Conservation (phyloP, 495 filamentous ascomycete genomes). For the Penicillium psychrofluorescens region DNA sequence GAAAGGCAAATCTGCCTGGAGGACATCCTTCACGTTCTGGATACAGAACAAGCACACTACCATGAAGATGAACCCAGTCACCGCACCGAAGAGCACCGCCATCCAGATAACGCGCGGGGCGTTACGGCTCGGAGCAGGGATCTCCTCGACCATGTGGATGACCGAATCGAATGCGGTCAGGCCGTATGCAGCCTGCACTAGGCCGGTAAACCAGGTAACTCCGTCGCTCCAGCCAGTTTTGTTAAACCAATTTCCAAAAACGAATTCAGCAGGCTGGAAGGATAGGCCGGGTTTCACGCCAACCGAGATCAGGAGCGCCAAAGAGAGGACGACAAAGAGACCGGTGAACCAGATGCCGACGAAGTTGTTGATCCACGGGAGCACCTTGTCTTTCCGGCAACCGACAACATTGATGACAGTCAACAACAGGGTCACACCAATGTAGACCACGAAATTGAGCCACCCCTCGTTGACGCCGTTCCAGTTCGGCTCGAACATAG, state of each 20-base stretch:
- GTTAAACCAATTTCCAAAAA: conserved; percentile 53
- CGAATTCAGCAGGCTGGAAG: conserved; percentile 41
- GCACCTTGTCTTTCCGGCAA: conserved; percentile 36
- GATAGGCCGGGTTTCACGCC: conserved; percentile 26
- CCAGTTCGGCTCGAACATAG: conserved; percentile 37
- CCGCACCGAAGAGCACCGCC: conserved; percentile 39
- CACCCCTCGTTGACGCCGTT: conserved; percentile 29
- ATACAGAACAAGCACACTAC: conserved; percentile 70
- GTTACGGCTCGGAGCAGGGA: conserved; percentile 34
- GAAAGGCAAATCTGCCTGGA: conserved; percentile 40
- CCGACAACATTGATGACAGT: conserved; percentile 37
- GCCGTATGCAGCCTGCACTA: conserved; percentile 54
- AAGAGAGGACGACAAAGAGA: conserved; percentile 35
- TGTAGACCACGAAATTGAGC: conserved; percentile 39
- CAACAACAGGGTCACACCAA: conserved; percentile 29
- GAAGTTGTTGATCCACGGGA: conserved; percentile 42
- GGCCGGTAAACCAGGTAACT: conserved; percentile 54
- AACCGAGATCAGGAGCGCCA: conserved; percentile 38
- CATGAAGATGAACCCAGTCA: conserved; percentile 64
- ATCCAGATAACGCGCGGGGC: conserved; percentile 36
- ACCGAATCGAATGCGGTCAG: conserved; percentile 58
- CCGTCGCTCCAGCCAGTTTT: conserved; percentile 57
- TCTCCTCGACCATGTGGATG: conserved; percentile 53
- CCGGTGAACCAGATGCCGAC: conserved; percentile 40
- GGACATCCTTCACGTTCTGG: conserved; percentile 51